phyloP scores from a whole-genome alignment of 1,284 basidiomycete species.

The Apiotrichum porosum region DNA sequence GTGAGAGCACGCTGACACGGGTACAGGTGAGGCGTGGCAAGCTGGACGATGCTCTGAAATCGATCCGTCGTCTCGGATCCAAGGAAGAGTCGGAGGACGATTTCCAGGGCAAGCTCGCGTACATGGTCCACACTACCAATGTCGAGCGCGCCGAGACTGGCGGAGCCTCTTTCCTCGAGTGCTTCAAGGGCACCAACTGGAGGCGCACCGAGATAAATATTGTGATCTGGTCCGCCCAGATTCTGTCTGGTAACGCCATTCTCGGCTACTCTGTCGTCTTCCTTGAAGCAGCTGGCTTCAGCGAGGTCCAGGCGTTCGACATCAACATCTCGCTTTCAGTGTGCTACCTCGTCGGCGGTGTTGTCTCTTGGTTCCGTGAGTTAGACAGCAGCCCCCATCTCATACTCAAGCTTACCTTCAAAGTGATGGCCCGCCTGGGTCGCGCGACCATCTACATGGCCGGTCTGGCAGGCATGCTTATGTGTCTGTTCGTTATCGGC shows the following conservation, averaged over 20 bases:
- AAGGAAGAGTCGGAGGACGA: slow-evolving; percentile 17
- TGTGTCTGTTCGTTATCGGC: slow-evolving; percentile 48
- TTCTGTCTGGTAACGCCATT: slow-evolving; percentile 17
- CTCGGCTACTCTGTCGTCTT: slow-evolving; percentile 34
- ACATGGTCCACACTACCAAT: slow-evolving; percentile 35
- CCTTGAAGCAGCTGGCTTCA: slow-evolving; percentile 47
- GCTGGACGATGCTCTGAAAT: slow-evolving; percentile 10
- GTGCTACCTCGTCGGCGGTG: slow-evolving; percentile 44
- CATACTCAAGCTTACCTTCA: not conserved
- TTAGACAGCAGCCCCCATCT: too few species aligned
- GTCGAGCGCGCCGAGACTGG: slow-evolving; percentile 28
- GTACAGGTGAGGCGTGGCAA: too few species aligned
- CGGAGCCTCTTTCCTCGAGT: slow-evolving; percentile 17
- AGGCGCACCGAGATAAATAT: not conserved
- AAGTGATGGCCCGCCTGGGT: slow-evolving; percentile 40
- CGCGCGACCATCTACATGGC: slow-evolving; percentile 50
- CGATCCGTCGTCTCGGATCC: slow-evolving; percentile 15
- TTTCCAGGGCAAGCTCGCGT: slow-evolving; percentile 23
- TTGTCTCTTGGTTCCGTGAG: slow-evolving; percentile 45
- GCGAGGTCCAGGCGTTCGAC: slow-evolving; percentile 42
- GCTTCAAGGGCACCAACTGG: not conserved
- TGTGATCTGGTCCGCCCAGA: too few species aligned
- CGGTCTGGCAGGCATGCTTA: slow-evolving; percentile 46
- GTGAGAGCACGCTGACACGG: too few species aligned
- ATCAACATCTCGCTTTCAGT: slow-evolving; percentile 46